Percentiles rank a stretch among this genome's conserved stretches.
phyloP scores from a whole-genome alignment of 768 basidiomycete species.

The Suillus ampliporus region DNA sequence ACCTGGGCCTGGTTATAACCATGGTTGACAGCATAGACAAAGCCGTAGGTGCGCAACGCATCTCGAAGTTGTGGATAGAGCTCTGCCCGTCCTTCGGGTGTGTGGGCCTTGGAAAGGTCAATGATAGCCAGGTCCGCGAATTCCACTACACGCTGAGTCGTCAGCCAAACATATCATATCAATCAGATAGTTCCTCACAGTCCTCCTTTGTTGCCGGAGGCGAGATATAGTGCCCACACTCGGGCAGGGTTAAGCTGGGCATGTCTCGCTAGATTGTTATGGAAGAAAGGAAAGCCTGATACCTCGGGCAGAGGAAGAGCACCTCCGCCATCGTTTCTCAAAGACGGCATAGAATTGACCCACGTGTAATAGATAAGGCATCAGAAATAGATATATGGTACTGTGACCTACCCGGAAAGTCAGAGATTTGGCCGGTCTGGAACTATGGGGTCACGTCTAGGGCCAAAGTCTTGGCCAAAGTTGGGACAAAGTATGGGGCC shows the following conservation, averaged over 20 bases:
- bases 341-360: no score
- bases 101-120: constrained; percentile 4
- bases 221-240: constrained; percentile 1
- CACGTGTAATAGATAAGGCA: no score
- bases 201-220: constrained; percentile 10
- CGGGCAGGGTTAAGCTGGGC: constrained; percentile 8
- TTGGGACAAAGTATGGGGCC: no score
- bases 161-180: neutral
- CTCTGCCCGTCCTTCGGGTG: neutral
- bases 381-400: no score
- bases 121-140: constrained; percentile 10
- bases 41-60: constrained; percentile 31
- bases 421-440: no score
- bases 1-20: constrained; percentile 50
- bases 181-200: neutral
- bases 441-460: no score
- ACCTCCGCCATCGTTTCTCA: no score
- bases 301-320: no score
- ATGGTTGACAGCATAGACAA: constrained; percentile 57
- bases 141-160: neutral
- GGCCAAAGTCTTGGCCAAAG: no score
- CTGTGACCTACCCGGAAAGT: no score
- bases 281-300: no score
- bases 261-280: neutral
- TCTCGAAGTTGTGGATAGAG: constrained; percentile 6